Evolutionary conservation across 495 filamentous ascomycete species (phyloP).

Genomic region (Penicillium samsonianum): DNA sequence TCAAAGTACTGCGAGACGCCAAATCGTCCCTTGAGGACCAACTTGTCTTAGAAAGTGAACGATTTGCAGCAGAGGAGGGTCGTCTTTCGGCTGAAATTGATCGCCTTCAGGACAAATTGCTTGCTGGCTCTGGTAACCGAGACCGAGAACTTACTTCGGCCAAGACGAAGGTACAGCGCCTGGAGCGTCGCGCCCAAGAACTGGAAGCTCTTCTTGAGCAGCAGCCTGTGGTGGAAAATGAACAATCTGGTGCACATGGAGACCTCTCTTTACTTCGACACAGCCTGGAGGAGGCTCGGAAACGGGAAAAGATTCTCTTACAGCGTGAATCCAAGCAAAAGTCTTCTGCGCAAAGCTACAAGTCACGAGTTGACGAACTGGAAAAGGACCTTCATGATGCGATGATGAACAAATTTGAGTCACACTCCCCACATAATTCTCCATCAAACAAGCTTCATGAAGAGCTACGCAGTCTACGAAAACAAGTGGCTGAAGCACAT

Average conservation of each 20-base stretch:
- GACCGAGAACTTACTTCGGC: constrained; percentile 52
- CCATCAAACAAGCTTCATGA: constrained; percentile 58
- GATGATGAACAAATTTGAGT: constrained; percentile 50
- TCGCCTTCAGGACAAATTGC: constrained; percentile 52
- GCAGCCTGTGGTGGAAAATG: constrained; percentile 34
- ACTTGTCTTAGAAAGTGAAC: constrained; percentile 55
- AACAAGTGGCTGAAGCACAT: constrained; percentile 63
- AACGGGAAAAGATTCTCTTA: constrained; percentile 61
- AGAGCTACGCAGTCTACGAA: constrained; percentile 62
- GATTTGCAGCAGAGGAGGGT: constrained; percentile 57
- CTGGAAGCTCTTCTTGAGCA: constrained; percentile 57
- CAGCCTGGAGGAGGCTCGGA: constrained; percentile 61
- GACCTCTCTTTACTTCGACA: constrained; percentile 61
- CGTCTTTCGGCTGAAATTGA: constrained; percentile 59
- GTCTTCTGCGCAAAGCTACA: constrained; percentile 51
- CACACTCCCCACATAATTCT: constrained; percentile 48
- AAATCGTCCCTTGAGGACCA: constrained; percentile 56
- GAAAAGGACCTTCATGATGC: constrained; percentile 58
- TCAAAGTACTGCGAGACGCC: constrained; percentile 60
- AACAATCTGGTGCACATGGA: constrained; percentile 47
- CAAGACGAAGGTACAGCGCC: constrained; percentile 57
- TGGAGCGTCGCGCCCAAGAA: constrained; percentile 59
- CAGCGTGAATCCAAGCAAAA: constrained; percentile 65
- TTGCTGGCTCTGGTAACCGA: constrained; percentile 42
- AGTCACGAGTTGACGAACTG: constrained; percentile 55